Evolutionary conservation across 1,284 basidiomycete species (phyloP).

Genomic region (Boletus calvinii): DNA sequence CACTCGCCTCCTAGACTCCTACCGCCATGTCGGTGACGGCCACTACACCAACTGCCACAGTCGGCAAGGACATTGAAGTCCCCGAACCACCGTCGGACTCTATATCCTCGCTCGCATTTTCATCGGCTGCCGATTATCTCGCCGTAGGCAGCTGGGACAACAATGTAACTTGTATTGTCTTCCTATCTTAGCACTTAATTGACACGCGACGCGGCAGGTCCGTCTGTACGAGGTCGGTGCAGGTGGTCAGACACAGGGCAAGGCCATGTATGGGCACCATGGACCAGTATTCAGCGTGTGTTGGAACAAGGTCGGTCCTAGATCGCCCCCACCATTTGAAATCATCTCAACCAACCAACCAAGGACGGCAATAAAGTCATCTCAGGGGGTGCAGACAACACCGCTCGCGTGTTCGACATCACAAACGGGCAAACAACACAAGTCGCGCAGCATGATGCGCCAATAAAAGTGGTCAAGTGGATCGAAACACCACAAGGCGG

Average conservation of each 20-base stretch:
- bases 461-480: slow-evolving; percentile 74
- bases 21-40: too few relatives aligned
- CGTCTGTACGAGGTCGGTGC: slow-evolving; percentile 56
- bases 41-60: too few relatives aligned
- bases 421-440: slow-evolving; percentile 64
- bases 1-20: too few relatives aligned
- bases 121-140: slow-evolving; percentile 49
- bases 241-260: slow-evolving; percentile 60
- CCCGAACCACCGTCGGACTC: slow-evolving; percentile 57
- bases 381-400: slow-evolving; percentile 81
- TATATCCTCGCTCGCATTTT: slow-evolving; percentile 54
- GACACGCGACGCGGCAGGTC: slow-evolving; percentile 40
- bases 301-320: slow-evolving; percentile 63
- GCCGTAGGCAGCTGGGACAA: slow-evolving; percentile 66
- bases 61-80: slow-evolving; percentile 60
- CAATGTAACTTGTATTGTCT: slow-evolving; percentile 39
- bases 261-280: slow-evolving; percentile 79
- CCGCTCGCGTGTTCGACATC: slow-evolving; percentile 76
- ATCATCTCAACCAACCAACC: slow-evolving; percentile 7
- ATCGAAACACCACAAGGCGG: slow-evolving; percentile 64
- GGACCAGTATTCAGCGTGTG: slow-evolving; percentile 76
- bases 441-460: slow-evolving; percentile 79
- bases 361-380: slow-evolving; percentile 77
- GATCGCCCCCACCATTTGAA: not conserved
- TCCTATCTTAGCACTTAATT: not conserved